Evolutionary conservation across 495 filamentous ascomycete genomes (phyloP).

Genomic region (Durotheca rogersii): DNA sequence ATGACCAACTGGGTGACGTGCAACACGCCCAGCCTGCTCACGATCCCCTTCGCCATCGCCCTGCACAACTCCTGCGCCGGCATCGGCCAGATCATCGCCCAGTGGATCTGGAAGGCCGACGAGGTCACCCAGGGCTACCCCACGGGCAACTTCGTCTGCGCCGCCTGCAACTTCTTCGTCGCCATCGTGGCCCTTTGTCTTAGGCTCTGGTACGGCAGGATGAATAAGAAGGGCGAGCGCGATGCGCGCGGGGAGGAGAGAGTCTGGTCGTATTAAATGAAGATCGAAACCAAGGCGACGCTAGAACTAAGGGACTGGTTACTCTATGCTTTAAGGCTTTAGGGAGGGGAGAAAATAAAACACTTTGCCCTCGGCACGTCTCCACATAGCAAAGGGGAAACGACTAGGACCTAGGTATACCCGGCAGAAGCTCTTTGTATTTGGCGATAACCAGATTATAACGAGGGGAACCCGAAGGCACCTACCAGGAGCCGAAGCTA

Average conservation of each 20-base stretch:
- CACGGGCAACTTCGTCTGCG: slow-evolving; percentile 56
- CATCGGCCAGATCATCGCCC: slow-evolving; percentile 23
- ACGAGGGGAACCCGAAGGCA: no score
- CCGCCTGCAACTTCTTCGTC: slow-evolving; percentile 36
- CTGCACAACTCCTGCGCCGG: slow-evolving; percentile 25
- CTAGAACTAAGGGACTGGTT: not conserved
- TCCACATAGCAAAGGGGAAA: no score
- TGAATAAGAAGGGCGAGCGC: slow-evolving; percentile 15
- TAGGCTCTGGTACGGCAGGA: slow-evolving; percentile 16
- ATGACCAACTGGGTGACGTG: slow-evolving; percentile 21
- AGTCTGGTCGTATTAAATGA: slow-evolving; percentile 20
- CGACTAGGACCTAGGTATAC: no score
- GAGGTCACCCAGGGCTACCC: slow-evolving; percentile 52
- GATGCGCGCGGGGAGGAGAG: slow-evolving; percentile 21
- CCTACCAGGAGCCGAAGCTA: no score
- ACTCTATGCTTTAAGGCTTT: not conserved
- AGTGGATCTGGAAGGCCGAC: slow-evolving; percentile 55
- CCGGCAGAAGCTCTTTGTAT: no score
- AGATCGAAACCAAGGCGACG: no score
- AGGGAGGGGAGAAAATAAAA: not conserved
- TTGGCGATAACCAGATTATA: no score
- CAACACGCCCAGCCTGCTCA: slow-evolving; percentile 19
- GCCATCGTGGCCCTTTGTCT: slow-evolving; percentile 18
- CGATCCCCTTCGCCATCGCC: slow-evolving; percentile 22
- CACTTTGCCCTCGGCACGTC: no score